Conservation (phyloP, 2,329 filamentous ascomycete species). For the Alternaria tenuissima region DNA sequence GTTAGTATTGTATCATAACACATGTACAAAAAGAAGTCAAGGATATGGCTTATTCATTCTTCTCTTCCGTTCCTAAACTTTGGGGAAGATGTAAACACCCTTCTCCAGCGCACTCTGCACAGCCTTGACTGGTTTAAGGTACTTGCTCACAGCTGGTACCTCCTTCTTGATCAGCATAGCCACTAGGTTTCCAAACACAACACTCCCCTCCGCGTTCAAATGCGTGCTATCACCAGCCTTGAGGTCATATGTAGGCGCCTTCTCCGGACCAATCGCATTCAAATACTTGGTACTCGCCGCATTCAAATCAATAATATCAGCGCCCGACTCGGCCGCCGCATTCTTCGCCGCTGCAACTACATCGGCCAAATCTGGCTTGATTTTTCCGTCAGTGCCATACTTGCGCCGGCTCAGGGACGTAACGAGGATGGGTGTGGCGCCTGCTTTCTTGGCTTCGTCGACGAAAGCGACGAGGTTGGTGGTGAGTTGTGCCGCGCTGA, state of each 20-base stretch:
- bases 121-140: constrained; percentile 21
- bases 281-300: constrained; percentile 59
- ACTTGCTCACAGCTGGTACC: constrained; percentile 18
- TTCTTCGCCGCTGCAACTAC: constrained; percentile 57
- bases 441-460: constrained; percentile 39
- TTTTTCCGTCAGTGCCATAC: constrained; percentile 50
- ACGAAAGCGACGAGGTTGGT: constrained; percentile 58
- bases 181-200: constrained; percentile 36
- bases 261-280: constrained; percentile 58
- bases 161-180: constrained; percentile 24
- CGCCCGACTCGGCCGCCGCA: constrained; percentile 53
- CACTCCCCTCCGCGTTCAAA: constrained; percentile 29
- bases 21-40: neutral
- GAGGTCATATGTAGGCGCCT: constrained; percentile 61
- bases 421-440: constrained; percentile 56
- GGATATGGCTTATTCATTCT: neutral
- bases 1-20: neutral
- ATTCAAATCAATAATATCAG: constrained; percentile 62
- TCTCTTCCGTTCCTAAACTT: neutral
- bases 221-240: constrained; percentile 32
- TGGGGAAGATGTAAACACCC: constrained; percentile 24
- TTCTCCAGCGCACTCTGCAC: constrained; percentile 21
- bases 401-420: constrained; percentile 63
- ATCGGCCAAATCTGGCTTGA: constrained; percentile 57
- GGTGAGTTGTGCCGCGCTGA: constrained; percentile 59